phyloP scores from a whole-genome alignment of 2,329 filamentous ascomycete species.

The Talaromyces sp. region DNA sequence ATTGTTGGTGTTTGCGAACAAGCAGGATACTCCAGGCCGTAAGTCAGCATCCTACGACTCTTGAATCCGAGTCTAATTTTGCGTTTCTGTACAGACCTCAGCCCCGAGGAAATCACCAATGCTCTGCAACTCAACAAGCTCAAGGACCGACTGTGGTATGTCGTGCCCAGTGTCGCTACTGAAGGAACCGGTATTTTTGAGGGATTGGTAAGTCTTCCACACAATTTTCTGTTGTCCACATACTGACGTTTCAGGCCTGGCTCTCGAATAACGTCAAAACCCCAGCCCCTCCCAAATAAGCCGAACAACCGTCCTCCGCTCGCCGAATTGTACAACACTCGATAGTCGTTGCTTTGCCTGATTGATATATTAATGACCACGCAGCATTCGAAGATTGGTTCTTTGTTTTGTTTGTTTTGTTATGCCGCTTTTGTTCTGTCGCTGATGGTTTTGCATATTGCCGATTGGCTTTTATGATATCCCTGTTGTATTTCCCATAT shows the following conservation, averaged over 20 bases:
- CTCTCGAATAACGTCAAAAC: slow-evolving; percentile 80
- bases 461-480: slow-evolving; percentile 41
- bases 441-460: slow-evolving; percentile 27
- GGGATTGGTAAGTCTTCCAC: slow-evolving; percentile 60
- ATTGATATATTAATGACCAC: slow-evolving; percentile 43
- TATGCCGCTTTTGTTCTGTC: slow-evolving; percentile 27
- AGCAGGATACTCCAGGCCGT: slow-evolving; percentile 90
- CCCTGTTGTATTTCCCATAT: slow-evolving; percentile 39
- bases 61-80: background rate
- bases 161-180: slow-evolving; percentile 78
- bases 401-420: slow-evolving; percentile 24
- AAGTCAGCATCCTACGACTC: slow-evolving; percentile 30
- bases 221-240: slow-evolving; percentile 16
- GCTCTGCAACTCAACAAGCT: slow-evolving; percentile 72
- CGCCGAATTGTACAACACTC: slow-evolving; percentile 37
- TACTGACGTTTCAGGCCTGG: slow-evolving; percentile 56
- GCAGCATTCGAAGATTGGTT: slow-evolving; percentile 33
- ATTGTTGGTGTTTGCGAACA: slow-evolving; percentile 95
- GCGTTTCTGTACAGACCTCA: slow-evolving; percentile 60
- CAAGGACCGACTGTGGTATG: slow-evolving; percentile 82
- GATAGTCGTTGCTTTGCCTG: slow-evolving; percentile 35
- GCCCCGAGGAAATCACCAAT: slow-evolving; percentile 75
- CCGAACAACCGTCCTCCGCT: background rate
- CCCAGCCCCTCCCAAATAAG: slow-evolving; percentile 40
- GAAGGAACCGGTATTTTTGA: slow-evolving; percentile 78